These are phyloP conservation scores for Cucurbita maxima DNA, from an alignment of 306 rosid genomes.

Conservation along the genomic window DNA sequence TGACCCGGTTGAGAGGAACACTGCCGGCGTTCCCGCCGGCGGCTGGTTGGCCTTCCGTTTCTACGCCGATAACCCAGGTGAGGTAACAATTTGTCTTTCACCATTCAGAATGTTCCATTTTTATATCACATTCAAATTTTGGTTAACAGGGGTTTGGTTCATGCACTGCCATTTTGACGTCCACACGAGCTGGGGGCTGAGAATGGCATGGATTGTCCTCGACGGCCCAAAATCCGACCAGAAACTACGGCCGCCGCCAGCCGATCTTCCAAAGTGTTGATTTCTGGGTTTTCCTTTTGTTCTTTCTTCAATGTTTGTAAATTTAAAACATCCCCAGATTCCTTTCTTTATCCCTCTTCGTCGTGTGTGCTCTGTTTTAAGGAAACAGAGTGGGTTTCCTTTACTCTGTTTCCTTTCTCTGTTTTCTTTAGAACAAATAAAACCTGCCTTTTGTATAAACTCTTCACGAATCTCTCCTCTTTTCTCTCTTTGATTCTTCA, in stretches of 20 bases:
- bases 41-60: slow-evolving; percentile 79
- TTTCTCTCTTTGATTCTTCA: background rate
- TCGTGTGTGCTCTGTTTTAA: background rate
- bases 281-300: background rate
- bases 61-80: slow-evolving; percentile 72
- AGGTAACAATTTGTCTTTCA: background rate
- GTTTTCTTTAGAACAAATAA: background rate
- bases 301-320: background rate
- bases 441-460: background rate
- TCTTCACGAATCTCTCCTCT: background rate
- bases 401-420: background rate
- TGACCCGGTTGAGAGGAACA: slow-evolving; percentile 66
- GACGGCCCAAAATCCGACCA: slow-evolving; percentile 50
- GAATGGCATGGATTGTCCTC: slow-evolving; percentile 71
- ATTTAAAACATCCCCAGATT: background rate
- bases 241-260: slow-evolving; percentile 71
- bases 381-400: background rate
- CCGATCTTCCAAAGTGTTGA: slow-evolving; percentile 74
- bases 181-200: slow-evolving; percentile 87
- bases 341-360: background rate
- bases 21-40: slow-evolving; percentile 45
- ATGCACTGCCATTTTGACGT: slow-evolving; percentile 87
- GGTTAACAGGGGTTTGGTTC: slow-evolving; percentile 40
- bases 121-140: background rate
- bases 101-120: background rate